Base-by-base conservation (phyloP, 768 basidiomycete species). In the Collybia sp. region DNA sequence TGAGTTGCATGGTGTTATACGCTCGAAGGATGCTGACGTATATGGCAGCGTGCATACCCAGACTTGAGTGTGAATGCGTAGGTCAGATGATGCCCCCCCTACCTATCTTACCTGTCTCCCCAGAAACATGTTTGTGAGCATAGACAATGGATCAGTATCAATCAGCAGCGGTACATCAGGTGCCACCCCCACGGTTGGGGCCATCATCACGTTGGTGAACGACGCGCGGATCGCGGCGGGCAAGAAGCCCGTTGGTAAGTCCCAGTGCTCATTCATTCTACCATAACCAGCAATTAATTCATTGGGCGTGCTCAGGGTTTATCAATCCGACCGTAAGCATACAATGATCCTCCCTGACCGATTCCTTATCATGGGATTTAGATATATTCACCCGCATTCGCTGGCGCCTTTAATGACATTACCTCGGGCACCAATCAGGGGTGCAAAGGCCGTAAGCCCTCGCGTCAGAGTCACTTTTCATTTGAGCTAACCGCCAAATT, bases 391-490 rank as follows among this genome's bases (percentile, higher is more conserved):
- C 38, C 57, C 20, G 46, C 37, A 5, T 73, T 72, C 48, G 53
- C 56, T 1, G 46, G 49, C 17, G 67, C 64, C 1, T 76, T 72
- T 49, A 66, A 70, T 42, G 70, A 71, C 43, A 68, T 78, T 37
- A 67, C 64, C 5, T 64, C 57, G 12, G 72, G 71, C 12, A 67
- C 64, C 1, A 78, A 67, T 52, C 65, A 67, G 45, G 77, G 77
- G 3, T 79, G 74, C 46, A 70, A 68, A 52, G 73, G 62, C 42
- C 54, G 62, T 65, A 49, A 54, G 61, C 55, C 12, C 11, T 16
- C 9, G 30, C 30, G 6, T 12, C n/a, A 5, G 15, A 41, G n/a
- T 25, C 3, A 25, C 25, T 25, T n/a, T 30, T 42, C 2, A 42
- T 35, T 19, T 11, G n/a, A 41, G 32, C 18, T 39, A 16, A 49